Conservation (phyloP, 1,284 basidiomycete species). For the Golubevia pallescens region DNA sequence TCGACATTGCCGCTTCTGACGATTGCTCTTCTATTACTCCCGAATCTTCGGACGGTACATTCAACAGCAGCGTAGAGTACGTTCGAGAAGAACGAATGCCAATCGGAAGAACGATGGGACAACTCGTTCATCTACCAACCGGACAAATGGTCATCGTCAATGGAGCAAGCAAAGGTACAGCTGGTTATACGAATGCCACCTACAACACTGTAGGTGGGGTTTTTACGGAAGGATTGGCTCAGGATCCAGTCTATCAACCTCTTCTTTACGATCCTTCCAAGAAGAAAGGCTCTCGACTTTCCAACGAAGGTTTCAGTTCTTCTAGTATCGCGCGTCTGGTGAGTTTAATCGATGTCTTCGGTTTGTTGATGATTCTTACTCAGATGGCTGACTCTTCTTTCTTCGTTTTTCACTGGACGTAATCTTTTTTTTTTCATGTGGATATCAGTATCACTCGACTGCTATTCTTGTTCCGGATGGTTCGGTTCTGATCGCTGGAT, state of each 20-base stretch:
- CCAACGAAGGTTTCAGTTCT: conserved; percentile 23
- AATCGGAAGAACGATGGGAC: conserved; percentile 49
- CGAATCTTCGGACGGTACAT: conserved; percentile 39
- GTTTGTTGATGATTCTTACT: conserved; percentile 15
- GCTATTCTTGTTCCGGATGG: conserved; percentile 61
- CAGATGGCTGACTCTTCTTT: conserved; percentile 34
- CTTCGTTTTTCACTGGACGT: conserved; percentile 34
- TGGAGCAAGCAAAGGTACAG: conserved; percentile 51
- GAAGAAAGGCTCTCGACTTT: conserved; percentile 39
- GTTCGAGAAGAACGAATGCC: conserved; percentile 48
- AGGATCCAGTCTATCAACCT: conserved; percentile 51
- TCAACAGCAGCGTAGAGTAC: conserved; percentile 28
- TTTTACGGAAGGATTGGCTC: conserved; percentile 37
- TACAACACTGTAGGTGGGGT: conserved; percentile 25
- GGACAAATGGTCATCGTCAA: conserved; percentile 61
- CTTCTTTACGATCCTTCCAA: conserved; percentile 54
- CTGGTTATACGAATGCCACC: conserved; percentile 56
- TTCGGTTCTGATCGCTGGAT: conserved; percentile 56
- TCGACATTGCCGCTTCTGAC: conserved; percentile 33
- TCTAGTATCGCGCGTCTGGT: conserved; percentile 54
- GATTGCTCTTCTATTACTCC: conserved; percentile 60
- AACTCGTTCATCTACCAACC: conserved; percentile 57
- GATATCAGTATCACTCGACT: conserved; percentile 55
- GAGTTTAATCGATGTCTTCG: too few relatives aligned
- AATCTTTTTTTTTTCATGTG: conserved; percentile 21